Conservation (phyloP, 2,329 filamentous ascomycete genomes). For the Acephala macrosclerotiorum region DNA sequence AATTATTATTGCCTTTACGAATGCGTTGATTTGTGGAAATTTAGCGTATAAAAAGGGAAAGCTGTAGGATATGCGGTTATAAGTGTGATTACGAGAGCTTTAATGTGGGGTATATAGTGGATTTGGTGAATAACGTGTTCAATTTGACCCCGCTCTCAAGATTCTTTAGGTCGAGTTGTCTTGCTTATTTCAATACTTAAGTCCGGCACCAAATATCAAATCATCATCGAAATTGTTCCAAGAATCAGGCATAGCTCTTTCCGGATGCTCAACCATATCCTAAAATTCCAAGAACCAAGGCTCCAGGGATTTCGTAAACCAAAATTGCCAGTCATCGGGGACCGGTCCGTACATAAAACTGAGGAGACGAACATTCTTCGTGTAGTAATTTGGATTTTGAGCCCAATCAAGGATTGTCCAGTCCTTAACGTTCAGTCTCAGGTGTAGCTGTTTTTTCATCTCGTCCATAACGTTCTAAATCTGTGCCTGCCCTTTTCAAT, state of each 20-base stretch:
- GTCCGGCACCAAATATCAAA: too few relatives aligned
- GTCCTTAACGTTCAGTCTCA: too few relatives aligned
- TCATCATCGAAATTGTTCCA: constrained; percentile 15
- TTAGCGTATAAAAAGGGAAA: not conserved
- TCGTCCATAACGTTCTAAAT: too few relatives aligned
- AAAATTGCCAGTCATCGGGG: constrained; percentile 24
- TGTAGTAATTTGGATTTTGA: too few relatives aligned
- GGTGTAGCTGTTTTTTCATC: too few relatives aligned
- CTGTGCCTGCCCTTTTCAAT: too few relatives aligned
- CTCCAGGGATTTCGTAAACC: constrained; percentile 7
- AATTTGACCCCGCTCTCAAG: too few relatives aligned
- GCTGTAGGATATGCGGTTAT: not conserved
- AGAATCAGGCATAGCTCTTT: constrained; percentile 24
- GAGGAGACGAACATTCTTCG: constrained; percentile 9
- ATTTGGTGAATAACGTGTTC: not conserved
- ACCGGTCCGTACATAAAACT: constrained; percentile 23
- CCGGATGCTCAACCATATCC: constrained; percentile 23
- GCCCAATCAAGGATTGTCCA: too few relatives aligned
- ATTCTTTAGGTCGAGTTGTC: too few relatives aligned
- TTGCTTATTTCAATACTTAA: too few relatives aligned
- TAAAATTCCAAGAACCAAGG: constrained; percentile 19
- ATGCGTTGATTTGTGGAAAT: not conserved
- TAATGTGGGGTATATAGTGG: not conserved
- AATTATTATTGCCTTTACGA: not conserved
- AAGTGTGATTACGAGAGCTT: not conserved